phyloP scores from a whole-genome alignment of 441 rosid genomes.

The Bocquillonia castaneifolia region DNA sequence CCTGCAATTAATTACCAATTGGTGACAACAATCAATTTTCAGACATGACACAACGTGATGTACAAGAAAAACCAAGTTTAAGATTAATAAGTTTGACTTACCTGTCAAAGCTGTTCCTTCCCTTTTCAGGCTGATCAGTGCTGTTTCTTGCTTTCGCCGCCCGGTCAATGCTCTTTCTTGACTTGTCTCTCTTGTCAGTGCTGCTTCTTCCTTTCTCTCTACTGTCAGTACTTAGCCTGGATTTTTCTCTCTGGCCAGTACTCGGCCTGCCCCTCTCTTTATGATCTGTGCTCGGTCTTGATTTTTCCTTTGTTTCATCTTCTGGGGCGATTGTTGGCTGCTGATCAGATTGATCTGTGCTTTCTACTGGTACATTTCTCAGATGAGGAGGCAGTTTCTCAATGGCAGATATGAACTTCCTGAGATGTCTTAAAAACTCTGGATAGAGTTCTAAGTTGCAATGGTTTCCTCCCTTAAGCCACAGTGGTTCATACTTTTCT shows the following conservation, averaged over 20 bases:
- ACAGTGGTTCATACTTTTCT: constrained; percentile 73
- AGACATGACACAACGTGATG: neutral
- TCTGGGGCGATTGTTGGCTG: constrained; percentile 14
- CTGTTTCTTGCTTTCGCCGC: constrained; percentile 44
- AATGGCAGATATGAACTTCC: constrained; percentile 55
- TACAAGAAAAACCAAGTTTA: neutral
- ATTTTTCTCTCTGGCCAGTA: constrained; percentile 49
- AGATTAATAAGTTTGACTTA: constrained; percentile 20
- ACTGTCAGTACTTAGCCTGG: constrained; percentile 40
- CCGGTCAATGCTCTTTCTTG: constrained; percentile 49
- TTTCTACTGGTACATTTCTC: constrained; percentile 27
- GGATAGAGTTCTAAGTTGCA: constrained; percentile 66
- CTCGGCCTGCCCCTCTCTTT: constrained; percentile 46
- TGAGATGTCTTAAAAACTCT: constrained; percentile 54
- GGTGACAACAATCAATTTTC: constrained; percentile 8
- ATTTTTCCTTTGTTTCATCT: neutral
- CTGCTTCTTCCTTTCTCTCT: constrained; percentile 51
- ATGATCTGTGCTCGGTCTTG: constrained; percentile 53
- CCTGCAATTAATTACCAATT: constrained; percentile 41
- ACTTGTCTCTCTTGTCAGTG: constrained; percentile 49
- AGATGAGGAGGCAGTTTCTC: constrained; percentile 47
- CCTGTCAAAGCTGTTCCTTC: constrained; percentile 85
- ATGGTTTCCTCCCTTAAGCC: constrained; percentile 72
- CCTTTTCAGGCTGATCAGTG: constrained; percentile 56
- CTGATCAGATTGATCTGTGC: constrained; percentile 39